Evolutionary conservation across 2,329 filamentous ascomycete genomes (phyloP), one percentile per base, ranked within the genome.

Genomic region (Hymenoscyphus occultus): DNA sequence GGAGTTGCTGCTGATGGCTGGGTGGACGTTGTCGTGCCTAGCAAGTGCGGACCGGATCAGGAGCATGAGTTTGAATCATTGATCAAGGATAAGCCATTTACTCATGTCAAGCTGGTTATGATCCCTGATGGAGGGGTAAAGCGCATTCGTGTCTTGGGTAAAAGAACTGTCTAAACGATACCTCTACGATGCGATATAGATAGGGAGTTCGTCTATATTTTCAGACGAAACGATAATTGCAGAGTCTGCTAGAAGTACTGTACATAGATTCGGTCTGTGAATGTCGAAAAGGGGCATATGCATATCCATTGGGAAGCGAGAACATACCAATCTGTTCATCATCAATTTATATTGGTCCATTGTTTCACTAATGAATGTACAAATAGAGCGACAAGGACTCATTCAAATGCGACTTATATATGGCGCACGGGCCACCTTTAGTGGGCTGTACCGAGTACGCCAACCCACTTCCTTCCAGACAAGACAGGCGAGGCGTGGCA

Each of bases 81-180:
- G 64, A 80, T 86, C 19, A 80, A 82, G 70, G 85, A 86, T 45
- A 83, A 81, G 74, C 79, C 81, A 2, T 90, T 92, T 73, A 92
- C 90, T 13, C 93, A 95, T 78, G 87, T 93, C 28, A 97, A 96
- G 83, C 81, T 98, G 51, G 63, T 74, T 7, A 95, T 97, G 76
- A 92, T 97, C 71, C 94, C 94, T 0, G 93, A 98, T 77, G 93
- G 94, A 40, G 93, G 94, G 31, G 90, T 97, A 2, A 97, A 96
- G 86, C 83, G 93, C 69, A 84, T 97, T 70, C 86, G 92, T 57
- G 86, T 94, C 1, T 88, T 91, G 76, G 91, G 90, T 2, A 87
- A 83, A 74, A 82, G 87, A 51, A 69, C 65, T 57, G 40, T 67
- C 56, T 73, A 70, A 57, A 61, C 14, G 19, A 22, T 61, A 35